These are phyloP conservation scores for Zygosaccharomyces gambellarensis DNA, from an alignment of 805 yeast genomes.

Conservation along the genomic window DNA sequence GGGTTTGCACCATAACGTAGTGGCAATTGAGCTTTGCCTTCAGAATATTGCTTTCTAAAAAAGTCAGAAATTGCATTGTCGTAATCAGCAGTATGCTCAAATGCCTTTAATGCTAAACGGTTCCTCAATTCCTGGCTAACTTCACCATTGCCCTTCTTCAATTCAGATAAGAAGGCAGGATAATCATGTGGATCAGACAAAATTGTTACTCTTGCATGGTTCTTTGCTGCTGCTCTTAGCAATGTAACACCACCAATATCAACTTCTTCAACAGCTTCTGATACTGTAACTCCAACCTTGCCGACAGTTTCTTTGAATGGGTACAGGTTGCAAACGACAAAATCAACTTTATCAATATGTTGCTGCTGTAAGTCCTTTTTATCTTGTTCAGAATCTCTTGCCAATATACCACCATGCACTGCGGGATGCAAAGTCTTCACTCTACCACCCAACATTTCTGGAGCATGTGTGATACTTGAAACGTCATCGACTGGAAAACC, in stretches of 20 bases:
- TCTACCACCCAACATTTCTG: conserved; percentile 98
- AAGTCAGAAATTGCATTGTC: conserved; percentile 94
- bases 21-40: conserved; percentile 82
- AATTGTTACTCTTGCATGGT: conserved; percentile 93
- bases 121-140: conserved; percentile 71
- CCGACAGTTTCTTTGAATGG: conserved; percentile 98
- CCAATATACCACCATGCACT: conserved; percentile 95
- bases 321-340: conserved; percentile 94
- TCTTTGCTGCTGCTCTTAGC: conserved; percentile 97
- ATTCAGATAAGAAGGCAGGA: conserved; percentile 78
- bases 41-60: conserved; percentile 95
- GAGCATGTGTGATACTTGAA: conserved; percentile 92
- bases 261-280: conserved; percentile 97
- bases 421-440: conserved; percentile 99
- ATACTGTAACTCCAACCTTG: conserved; percentile 90
- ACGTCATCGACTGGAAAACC: conserved; percentile 98
- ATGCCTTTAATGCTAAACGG: conserved; percentile 88
- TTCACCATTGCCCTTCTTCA: conserved; percentile 55
- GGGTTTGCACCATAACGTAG: conserved; percentile 98
- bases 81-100: conserved; percentile 97
- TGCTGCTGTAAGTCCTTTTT: conserved; percentile 83
- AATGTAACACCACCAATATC: conserved; percentile 98
- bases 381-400: conserved; percentile 87
- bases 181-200: conserved; percentile 93
- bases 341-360: conserved; percentile 93